Base-by-base conservation (phyloP, 805 yeast species). In the Suhomyces vadensis region DNA sequence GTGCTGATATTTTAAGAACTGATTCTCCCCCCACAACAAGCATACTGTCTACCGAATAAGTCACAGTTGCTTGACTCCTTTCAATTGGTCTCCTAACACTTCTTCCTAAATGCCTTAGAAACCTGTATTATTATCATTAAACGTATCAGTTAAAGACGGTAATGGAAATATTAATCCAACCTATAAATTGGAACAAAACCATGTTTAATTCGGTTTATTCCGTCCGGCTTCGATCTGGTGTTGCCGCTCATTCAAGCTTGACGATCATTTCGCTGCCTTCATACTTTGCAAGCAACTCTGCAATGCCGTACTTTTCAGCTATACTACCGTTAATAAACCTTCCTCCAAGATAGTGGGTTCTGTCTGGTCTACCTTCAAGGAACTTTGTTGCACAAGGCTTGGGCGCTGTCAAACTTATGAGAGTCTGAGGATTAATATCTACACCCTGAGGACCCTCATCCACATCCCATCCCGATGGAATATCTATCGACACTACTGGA, bases 391-490 rank as follows among this genome's bases (percentile, higher is more conserved):
- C 81, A 42, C 95, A 91, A 0, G 95, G 94, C 59, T 94, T 94
- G 6, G 99, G 99, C 0, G 96, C 97, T 0, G 98, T 91, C 39
- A 94, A 69, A 40, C 95, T 85, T 7, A 94, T 82, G 38, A 94
- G 70, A 52, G 82, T 80, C 5, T 75, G 63, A 0, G 97, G 95
- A 20, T 70, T 70, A 44, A 86, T 76, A 20, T 60, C 62, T 14
- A 64, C 63, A 1, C 62, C 65, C 1, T 48, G 56, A 0, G 94
- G 95, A 0, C 99, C 99, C 6, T 75, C 57, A 57, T 94, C 95
- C 8, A 94, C 98, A 58, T 91, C 92, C 99, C 99, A 94, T 0
- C 97, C 96, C 2, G 96, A 86, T 0, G 99, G 99, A 37, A 92
- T 80, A 62, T 94, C 99, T 2, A 94, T 87, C 0, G 95, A 79